Conservation (phyloP, 2,329 filamentous ascomycete species). For the Alternaria ventricosa region DNA sequence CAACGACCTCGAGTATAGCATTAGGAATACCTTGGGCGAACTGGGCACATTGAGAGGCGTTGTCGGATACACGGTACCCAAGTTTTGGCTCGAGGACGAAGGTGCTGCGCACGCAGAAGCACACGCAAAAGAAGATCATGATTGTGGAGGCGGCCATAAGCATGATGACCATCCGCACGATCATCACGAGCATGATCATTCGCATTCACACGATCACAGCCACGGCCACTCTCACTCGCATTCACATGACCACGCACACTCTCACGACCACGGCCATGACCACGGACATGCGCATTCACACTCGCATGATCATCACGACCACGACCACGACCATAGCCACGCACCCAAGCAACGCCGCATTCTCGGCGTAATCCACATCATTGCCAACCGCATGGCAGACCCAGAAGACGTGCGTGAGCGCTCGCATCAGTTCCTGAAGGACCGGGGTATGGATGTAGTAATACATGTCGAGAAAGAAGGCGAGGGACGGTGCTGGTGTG, state of each 20-base stretch:
- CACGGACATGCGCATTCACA: slow-evolving; percentile 24
- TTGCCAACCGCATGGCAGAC: slow-evolving; percentile 73
- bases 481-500: slow-evolving; percentile 71
- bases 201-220: slow-evolving; percentile 34
- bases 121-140: slow-evolving; percentile 50
- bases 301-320: slow-evolving; percentile 22
- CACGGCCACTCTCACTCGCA: slow-evolving; percentile 32
- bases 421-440: slow-evolving; percentile 73
- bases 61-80: slow-evolving; percentile 81
- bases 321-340: slow-evolving; percentile 47
- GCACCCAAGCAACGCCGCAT: slow-evolving; percentile 57
- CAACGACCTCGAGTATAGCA: slow-evolving; percentile 82
- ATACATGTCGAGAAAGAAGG: slow-evolving; percentile 89
- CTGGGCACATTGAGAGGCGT: slow-evolving; percentile 84
- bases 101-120: slow-evolving; percentile 50
- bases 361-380: slow-evolving; percentile 84
- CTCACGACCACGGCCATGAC: slow-evolving; percentile 18
- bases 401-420: slow-evolving; percentile 83
- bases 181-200: slow-evolving; percentile 20
- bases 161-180: slow-evolving; percentile 35
- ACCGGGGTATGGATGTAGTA: slow-evolving; percentile 78
- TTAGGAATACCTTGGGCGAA: slow-evolving; percentile 85
- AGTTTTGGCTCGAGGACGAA: slow-evolving; percentile 89
- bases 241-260: slow-evolving; percentile 43
- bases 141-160: slow-evolving; percentile 32